Base-by-base conservation (phyloP, 2,329 filamentous ascomycete species). In the Hypoxylon sp. region DNA sequence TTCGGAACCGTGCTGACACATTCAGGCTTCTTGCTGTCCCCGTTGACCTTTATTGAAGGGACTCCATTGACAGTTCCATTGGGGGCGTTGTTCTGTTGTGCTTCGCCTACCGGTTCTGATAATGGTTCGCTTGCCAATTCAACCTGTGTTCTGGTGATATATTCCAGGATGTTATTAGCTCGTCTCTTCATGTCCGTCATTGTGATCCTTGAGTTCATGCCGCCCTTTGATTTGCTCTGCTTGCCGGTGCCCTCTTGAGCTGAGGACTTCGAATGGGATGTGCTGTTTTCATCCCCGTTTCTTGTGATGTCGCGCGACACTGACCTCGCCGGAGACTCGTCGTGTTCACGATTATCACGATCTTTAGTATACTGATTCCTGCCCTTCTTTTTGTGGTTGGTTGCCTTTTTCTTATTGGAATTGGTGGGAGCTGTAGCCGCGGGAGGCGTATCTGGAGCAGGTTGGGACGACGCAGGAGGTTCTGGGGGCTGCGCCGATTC, bases 121-220 rank as follows among this genome's bases (percentile, higher is more conserved):
- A 81, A 80, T 79, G 82, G 80, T 67, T 90, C 91, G 30, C 87
- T 89, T 1, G 93, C 93, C 80, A 97, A 87, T 75, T 98, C 94
- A 5, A 97, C 85, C 78, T 98, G 94, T 63, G 93, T 95, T 71
- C 93, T 89, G 3, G 92, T 91, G 69, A 98, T 97, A 76, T 95
- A 98, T 73, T 96, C 93, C 65, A 97, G 86, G 76, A 98, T 97
- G 19, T 88, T 91, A 3, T 92, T 88, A 5, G 94, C 93, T 9
- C 93, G 90, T 70, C 92, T 89, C 80, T 92, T 93, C 89, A 97
- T 94, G 76, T 97, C 94, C 65, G 90, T 90, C 90, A 97, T 92
- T 28, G 90, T 94, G 63, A 94, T 88, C 78, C 92, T 93, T 72
- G 86, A 89, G 70, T 84, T 85, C 78, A 86, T 87, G 53, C 84